phyloP scores from a whole-genome alignment of 768 basidiomycete genomes.

The Russula foetens region DNA sequence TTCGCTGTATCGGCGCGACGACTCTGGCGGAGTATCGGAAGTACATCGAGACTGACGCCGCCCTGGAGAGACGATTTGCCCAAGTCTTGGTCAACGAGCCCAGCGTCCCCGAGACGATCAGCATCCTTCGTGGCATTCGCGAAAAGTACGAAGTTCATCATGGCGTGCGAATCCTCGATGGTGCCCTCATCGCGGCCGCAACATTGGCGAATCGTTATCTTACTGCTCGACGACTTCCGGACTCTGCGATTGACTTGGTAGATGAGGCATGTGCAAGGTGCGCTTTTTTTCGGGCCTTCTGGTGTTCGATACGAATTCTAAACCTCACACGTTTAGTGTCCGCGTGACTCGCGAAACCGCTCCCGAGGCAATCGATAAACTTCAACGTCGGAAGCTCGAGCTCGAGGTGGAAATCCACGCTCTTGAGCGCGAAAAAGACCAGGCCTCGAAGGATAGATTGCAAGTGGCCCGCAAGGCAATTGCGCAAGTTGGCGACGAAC shows the following conservation, averaged over 20 bases:
- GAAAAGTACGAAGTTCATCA: constrained; percentile 89
- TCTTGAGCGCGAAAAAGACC: constrained; percentile 85
- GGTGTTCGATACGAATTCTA: neutral
- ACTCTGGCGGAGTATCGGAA: constrained; percentile 89
- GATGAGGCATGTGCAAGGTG: constrained; percentile 89
- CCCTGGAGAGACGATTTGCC: constrained; percentile 85
- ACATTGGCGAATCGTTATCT: constrained; percentile 91
- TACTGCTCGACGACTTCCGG: constrained; percentile 69
- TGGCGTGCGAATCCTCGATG: constrained; percentile 83
- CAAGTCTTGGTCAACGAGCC: constrained; percentile 94
- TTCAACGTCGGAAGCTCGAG: constrained; percentile 83
- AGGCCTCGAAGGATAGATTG: constrained; percentile 79
- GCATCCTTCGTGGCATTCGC: constrained; percentile 86
- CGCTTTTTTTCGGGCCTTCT: constrained; percentile 22
- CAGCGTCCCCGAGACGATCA: constrained; percentile 80
- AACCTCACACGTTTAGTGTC: constrained; percentile 40
- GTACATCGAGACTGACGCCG: constrained; percentile 89
- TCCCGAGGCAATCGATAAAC: constrained; percentile 87
- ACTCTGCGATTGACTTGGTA: constrained; percentile 84
- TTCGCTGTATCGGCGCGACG: constrained; percentile 79
- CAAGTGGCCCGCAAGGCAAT: constrained; percentile 65
- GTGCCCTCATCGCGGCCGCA: constrained; percentile 82
- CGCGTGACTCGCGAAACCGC: constrained; percentile 92
- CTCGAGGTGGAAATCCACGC: constrained; percentile 95
- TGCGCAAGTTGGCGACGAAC: constrained; percentile 76